A percentile compares a stretch with the other conserved stretches of the same genome.
Evolutionary conservation across 805 yeast species (phyloP).

Genomic region (Saturnispora quitensis): DNA sequence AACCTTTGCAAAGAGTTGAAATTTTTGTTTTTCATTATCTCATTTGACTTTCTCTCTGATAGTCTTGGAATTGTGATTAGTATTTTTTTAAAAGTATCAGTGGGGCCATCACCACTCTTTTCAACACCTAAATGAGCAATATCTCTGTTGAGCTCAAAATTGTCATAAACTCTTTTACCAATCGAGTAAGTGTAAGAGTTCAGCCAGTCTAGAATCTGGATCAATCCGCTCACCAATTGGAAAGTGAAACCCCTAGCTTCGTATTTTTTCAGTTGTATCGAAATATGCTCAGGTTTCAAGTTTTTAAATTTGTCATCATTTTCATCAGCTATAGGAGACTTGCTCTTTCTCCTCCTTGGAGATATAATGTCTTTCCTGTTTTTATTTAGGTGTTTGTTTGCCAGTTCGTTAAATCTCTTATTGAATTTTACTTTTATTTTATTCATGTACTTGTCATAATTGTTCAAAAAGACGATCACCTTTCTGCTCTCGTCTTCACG

Average conservation of each 20-base stretch:
- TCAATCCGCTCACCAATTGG: constrained; percentile 38
- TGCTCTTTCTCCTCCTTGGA: constrained; percentile 9
- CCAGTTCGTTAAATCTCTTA: constrained; percentile 31
- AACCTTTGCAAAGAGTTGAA: constrained; percentile 9
- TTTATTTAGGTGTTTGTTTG: constrained; percentile 10
- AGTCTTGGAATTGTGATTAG: constrained; percentile 49
- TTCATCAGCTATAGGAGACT: not conserved
- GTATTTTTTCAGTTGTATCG: constrained; percentile 32
- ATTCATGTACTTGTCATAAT: constrained; percentile 37
- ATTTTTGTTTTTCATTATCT: constrained; percentile 27
- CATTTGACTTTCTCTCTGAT: constrained; percentile 43
- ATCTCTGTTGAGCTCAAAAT: constrained; percentile 42
- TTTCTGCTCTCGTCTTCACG: constrained; percentile 21
- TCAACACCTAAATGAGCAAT: constrained; percentile 47
- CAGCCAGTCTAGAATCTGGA: constrained; percentile 44
- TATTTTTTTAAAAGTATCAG: constrained; percentile 40
- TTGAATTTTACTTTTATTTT: constrained; percentile 39
- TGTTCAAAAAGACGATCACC: constrained; percentile 39
- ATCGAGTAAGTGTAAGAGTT: constrained; percentile 50
- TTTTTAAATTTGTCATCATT: constrained; percentile 1
- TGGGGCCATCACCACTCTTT: constrained; percentile 42
- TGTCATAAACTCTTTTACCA: constrained; percentile 44
- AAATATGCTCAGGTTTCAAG: constrained; percentile 27
- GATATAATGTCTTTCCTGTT: not conserved
- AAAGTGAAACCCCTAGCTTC: constrained; percentile 43